Base-by-base conservation (phyloP, 441 rosid species). In the Omphalea diandra region DNA sequence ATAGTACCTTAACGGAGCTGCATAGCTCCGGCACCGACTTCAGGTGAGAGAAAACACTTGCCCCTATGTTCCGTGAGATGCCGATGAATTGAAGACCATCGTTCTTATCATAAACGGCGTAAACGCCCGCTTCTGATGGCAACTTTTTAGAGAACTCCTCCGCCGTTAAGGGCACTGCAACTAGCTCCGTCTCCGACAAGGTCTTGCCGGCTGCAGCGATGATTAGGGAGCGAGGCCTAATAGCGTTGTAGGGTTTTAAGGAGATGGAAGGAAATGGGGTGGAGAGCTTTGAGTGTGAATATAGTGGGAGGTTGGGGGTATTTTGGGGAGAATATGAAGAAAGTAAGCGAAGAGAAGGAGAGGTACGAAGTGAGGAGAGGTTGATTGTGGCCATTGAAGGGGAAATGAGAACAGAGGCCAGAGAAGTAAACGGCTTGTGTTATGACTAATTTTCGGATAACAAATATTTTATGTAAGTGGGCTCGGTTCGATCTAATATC, bases 31-130 rank as follows among this genome's bases (percentile, higher is more conserved):
- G 89, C 6, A 87, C 85, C 10, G 94, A 83, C 68, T 84, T 90
- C 56, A 84, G 67, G 74, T 91, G 97, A 38, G 82, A 47, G 55
- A 84, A 70, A 65, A 94, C 79, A 82, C 91, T 91, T 32, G 91
- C 93, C 2, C 83, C 90, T 53, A 94, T 75, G 76, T 91, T 90
- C 74, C 92, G 75, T n/a, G 97, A 85, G 57, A 94, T 86, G 41
- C 97, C 98, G 49, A 91, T 79, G 84, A 91, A 94, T 63, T 94
- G 97, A 77, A 94, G 88, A 59, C 79, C 90, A 9, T 80, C 80
- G 61, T 68, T 83, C 50, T 77, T 73, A 73, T 94, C 97, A 67
- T 78, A 87, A 12, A 94, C 85, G 71, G 97, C 97, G 75, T 91
- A 94, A 0, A 94, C 94, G 5, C 97, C 97, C 6, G 92, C 77